Percentiles rank a stretch among this genome's conserved stretches.
Evolutionary conservation across 257 asterid species (phyloP).

Genomic region (Penstemon eatonii): DNA sequence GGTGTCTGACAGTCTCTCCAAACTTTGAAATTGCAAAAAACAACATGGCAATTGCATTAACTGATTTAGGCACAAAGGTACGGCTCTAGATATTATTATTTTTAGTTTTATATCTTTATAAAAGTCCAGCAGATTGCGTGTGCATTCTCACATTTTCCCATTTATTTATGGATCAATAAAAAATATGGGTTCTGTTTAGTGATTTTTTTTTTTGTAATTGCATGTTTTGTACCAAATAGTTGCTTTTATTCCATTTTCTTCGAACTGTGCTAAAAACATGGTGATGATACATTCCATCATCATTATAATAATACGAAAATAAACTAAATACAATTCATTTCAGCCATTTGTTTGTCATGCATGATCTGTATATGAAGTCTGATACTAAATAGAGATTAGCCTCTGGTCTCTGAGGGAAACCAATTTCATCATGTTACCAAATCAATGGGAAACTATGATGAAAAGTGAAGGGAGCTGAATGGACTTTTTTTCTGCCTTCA

Average conservation of each 20-base stretch:
- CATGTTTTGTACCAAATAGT: constrained; percentile 1
- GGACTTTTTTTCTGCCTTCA: background rate
- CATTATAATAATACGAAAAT: constrained; percentile 12
- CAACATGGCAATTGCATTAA: constrained; percentile 98
- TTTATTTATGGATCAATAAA: constrained; percentile 9
- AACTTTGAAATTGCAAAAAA: constrained; percentile 98
- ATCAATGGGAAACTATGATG: constrained; percentile 2
- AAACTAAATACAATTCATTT: background rate
- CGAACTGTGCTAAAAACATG: constrained; percentile 5
- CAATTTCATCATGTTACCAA: constrained; percentile 4
- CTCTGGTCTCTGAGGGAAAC: constrained; percentile 19
- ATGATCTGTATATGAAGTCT: constrained; percentile 7
- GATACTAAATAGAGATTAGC: background rate
- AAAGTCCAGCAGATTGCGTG: constrained; percentile 16
- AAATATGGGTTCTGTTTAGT: constrained; percentile 1
- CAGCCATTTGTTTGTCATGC: background rate
- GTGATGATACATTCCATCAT: constrained; percentile 3
- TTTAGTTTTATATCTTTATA: constrained; percentile 13
- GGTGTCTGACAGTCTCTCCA: constrained; percentile 97
- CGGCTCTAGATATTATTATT: constrained; percentile 20
- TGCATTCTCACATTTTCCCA: constrained; percentile 1
- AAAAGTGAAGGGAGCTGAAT: background rate
- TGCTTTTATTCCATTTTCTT: constrained; percentile 16
- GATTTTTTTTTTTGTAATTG: background rate
- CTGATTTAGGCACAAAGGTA: constrained; percentile 99